Base-by-base conservation (phyloP, 139 green algal genomes). In the Coelastrella sp. region DNA sequence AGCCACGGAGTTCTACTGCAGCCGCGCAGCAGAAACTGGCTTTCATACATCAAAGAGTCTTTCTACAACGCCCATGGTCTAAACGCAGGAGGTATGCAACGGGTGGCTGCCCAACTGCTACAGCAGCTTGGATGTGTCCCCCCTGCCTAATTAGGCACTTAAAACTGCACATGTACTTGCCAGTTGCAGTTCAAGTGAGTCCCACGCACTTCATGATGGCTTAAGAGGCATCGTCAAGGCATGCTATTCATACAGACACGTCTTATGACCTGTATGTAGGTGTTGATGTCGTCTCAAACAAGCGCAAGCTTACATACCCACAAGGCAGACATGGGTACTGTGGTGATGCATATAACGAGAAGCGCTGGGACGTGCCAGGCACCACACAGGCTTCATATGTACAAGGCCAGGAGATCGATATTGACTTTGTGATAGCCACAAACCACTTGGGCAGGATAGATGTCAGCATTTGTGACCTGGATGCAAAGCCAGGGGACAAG, bases 1-100 rank as follows among this genome's bases (percentile, higher is more conserved):
- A n/a, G 85, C 8, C 85, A 83, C n/a, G 85, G 85, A 22, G 57
- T 90, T 23, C 32, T 90, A 61, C 59, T 90, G 22, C 74, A 85
- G 22, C 86, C 86, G 7, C 74, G 60, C 32, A 68, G 22, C 57
- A 60, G 86, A 17, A 90, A 90, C 64, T 85, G 57, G 74, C 13
- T 85, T 10, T 74, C 86, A n/a, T 90, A 90, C 59, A 13, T 90
- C 5, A 5, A 60, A n/a, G 13, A 66, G 5, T 54, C 73, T 7
- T 68, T 68, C 32, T 85, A 90, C 75, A 77, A 57, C 22, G 19
- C 73, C 32, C 86, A 90, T 64, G 74, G 58, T 0, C 74, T 90
- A 6, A 84, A 83, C 7, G 74, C 74, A 57, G 86, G 86, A 84
- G 86, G 86, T 85, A 11, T 78, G 66, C 32, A 47, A 47, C 32